These are phyloP conservation scores for Phyllosticta capitalensis DNA, from an alignment of 2,329 filamentous ascomycete species.

Conservation along the genomic window DNA sequence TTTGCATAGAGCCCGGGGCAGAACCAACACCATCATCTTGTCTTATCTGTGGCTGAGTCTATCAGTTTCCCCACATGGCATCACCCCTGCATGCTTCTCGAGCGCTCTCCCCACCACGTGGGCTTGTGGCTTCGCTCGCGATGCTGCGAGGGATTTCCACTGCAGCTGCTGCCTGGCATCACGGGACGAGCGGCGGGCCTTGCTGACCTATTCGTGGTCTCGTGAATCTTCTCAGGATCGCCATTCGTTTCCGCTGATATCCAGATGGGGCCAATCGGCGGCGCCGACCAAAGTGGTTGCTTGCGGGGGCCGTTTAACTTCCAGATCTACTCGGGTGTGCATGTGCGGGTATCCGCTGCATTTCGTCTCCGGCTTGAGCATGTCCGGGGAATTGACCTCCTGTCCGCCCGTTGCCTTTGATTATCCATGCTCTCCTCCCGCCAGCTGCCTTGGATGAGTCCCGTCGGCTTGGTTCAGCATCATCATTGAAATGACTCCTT, in stretches of 20 bases:
- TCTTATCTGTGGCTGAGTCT: background rate
- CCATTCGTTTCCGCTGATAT: background rate
- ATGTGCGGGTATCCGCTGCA: background rate
- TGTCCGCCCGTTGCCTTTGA: background rate
- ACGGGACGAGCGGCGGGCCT: background rate
- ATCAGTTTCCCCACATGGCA: background rate
- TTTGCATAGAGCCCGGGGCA: background rate
- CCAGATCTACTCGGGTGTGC: background rate
- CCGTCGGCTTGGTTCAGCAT: background rate
- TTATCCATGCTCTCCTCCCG: background rate
- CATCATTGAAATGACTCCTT: background rate
- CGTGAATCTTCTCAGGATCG: background rate
- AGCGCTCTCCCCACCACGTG: background rate
- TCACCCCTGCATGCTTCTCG: background rate
- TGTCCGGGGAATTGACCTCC: background rate
- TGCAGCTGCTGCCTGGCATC: background rate
- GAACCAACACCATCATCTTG: background rate
- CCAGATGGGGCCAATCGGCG: background rate
- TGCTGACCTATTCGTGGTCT: background rate
- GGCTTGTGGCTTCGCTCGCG: background rate
- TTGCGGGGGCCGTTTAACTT: background rate
- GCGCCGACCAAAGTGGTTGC: background rate
- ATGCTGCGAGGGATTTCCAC: background rate
- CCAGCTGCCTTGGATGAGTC: background rate
- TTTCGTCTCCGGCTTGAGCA: background rate